A percentile compares a stretch with the other conserved stretches of the same genome.
Conservation (phyloP, 208 protist species). For the Willaertia magna region DNA sequence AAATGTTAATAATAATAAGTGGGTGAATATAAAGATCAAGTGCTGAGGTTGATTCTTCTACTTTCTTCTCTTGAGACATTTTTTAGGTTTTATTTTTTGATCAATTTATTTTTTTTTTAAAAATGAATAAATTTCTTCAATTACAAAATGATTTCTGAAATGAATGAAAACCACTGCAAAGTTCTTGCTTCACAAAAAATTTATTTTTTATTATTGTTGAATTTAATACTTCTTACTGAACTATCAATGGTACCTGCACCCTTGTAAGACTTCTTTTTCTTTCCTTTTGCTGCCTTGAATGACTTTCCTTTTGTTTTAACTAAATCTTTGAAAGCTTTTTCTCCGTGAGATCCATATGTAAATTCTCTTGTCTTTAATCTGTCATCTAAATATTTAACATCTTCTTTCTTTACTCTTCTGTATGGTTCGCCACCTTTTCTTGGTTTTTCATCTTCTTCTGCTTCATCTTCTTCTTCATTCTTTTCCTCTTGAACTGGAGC, state of each 20-base stretch:
- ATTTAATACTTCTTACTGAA: conserved; percentile 3
- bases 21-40: conserved; percentile 39
- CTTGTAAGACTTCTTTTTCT: conserved; percentile 1
- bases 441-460: neutral
- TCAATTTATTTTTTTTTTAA: too few relatives aligned
- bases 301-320: neutral
- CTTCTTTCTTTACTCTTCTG: neutral
- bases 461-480: neutral
- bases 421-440: neutral
- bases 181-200: too few relatives aligned
- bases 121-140: too few relatives aligned
- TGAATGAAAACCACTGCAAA: too few relatives aligned
- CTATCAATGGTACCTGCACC: neutral
- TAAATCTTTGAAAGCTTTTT: conserved; percentile 1
- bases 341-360: neutral
- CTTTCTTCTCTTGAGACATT: too few relatives aligned
- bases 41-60: neutral
- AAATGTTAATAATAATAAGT: conserved; percentile 50
- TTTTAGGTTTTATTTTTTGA: too few relatives aligned
- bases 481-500: neutral
- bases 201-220: neutral
- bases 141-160: too few relatives aligned
- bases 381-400: neutral
- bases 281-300: conserved; percentile 10
- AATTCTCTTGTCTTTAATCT: neutral